These are phyloP conservation scores for Linnemannia zychae DNA, from an alignment of 192 early-diverging fungal genomes.

Conservation along the genomic window DNA sequence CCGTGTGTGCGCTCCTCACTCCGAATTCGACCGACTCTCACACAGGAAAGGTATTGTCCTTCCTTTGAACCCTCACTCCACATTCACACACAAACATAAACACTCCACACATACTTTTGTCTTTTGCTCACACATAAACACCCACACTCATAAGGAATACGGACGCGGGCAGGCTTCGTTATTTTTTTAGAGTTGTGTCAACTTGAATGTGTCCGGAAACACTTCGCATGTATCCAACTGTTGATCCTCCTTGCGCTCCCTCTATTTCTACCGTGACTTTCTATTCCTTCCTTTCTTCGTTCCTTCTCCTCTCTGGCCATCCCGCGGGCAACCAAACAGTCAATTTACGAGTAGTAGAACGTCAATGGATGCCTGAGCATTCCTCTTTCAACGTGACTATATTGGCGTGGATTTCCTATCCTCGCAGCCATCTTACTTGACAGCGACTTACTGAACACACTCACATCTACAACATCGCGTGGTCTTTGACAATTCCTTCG, in stretches of 20 bases:
- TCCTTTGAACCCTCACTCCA: neutral
- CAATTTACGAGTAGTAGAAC: too few relatives aligned
- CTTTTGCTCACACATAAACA: neutral
- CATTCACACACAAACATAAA: neutral
- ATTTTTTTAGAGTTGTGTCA: neutral
- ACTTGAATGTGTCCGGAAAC: neutral
- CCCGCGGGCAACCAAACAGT: too few relatives aligned
- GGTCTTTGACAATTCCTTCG: too few relatives aligned
- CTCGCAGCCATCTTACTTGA: too few relatives aligned
- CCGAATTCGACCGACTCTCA: conserved; percentile 5
- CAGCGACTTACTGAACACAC: too few relatives aligned
- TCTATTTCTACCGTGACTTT: too few relatives aligned
- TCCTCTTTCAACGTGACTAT: too few relatives aligned
- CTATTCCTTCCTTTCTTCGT: too few relatives aligned
- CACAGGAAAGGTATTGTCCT: neutral
- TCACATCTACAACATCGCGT: too few relatives aligned
- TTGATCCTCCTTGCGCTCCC: neutral
- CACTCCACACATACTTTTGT: neutral
- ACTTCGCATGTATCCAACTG: neutral
- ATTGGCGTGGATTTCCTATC: too few relatives aligned
- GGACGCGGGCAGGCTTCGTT: neutral
- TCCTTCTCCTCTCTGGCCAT: too few relatives aligned
- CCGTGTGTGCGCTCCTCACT: neutral
- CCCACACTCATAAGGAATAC: neutral
- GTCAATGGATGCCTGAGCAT: too few relatives aligned